Evolutionary conservation across 345 rosid genomes (phyloP).

Genomic region (Eucalyptus dawsonii): DNA sequence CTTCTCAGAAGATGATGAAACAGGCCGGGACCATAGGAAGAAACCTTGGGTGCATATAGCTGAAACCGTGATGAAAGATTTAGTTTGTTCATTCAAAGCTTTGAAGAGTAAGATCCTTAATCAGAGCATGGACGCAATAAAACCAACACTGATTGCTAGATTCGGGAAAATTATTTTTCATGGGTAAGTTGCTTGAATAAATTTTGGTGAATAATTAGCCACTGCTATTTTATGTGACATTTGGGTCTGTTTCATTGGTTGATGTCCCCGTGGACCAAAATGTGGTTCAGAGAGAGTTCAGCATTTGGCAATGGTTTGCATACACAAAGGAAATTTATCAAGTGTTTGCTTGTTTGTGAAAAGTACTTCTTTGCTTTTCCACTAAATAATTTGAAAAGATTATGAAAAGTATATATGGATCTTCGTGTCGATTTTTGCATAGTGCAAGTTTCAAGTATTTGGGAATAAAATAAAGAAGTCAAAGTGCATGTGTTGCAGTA

Average conservation of each 20-base stretch:
- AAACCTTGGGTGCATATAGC: slow-evolving; percentile 27
- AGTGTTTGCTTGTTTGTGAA: not conserved
- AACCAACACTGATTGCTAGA: slow-evolving; percentile 39
- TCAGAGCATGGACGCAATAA: not conserved
- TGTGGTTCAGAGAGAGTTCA: not conserved
- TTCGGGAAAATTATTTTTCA: slow-evolving; percentile 37
- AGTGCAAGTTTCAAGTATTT: not conserved
- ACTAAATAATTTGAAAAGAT: not conserved
- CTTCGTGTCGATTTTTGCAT: not conserved
- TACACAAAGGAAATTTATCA: not conserved
- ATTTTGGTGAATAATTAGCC: not conserved
- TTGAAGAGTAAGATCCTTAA: slow-evolving; percentile 7
- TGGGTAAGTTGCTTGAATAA: slow-evolving; percentile 16
- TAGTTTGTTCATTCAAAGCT: slow-evolving; percentile 21
- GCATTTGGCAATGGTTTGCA: not conserved
- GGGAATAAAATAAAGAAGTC: not conserved
- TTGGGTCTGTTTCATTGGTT: not conserved
- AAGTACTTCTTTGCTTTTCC: not conserved
- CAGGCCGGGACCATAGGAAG: not conserved
- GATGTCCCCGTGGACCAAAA: not conserved
- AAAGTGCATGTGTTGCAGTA: not conserved
- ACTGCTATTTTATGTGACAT: not conserved
- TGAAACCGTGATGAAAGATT: slow-evolving; percentile 29
- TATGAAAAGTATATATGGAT: not conserved
- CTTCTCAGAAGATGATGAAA: not conserved